Conservation (phyloP, 2,329 filamentous ascomycete genomes). For the Phyllosticta ampelicida region DNA sequence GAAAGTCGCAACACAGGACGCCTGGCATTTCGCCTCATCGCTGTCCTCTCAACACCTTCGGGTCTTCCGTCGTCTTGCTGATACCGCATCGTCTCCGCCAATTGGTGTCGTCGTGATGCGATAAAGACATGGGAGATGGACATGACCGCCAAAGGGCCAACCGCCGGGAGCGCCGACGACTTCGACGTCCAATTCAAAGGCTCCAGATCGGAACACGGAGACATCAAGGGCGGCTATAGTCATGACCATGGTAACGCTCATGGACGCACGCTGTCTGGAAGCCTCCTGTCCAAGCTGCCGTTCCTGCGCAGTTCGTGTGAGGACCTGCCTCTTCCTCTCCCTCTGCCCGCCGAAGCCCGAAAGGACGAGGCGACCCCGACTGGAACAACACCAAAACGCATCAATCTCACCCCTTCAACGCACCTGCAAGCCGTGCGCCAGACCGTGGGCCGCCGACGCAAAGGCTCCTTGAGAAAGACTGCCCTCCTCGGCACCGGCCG, state of each 20-base stretch:
- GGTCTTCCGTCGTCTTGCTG: neutral
- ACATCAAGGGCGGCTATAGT: neutral
- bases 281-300: slow-evolving; percentile 57
- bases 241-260: slow-evolving; percentile 25
- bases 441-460: slow-evolving; percentile 50
- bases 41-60: neutral
- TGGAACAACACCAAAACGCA: slow-evolving; percentile 25
- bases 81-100: neutral
- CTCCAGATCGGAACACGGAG: neutral
- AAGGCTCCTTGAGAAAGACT: slow-evolving; percentile 78
- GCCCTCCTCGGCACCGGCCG: slow-evolving; percentile 64
- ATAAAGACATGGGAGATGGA: slow-evolving; percentile 19
- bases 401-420: slow-evolving; percentile 12
- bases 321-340: slow-evolving; percentile 11
- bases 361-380: slow-evolving; percentile 5
- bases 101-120: neutral
- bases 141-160: neutral
- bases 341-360: slow-evolving; percentile 12
- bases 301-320: slow-evolving; percentile 49
- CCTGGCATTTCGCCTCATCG: neutral
- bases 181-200: neutral
- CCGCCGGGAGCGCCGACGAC: neutral
- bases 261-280: slow-evolving; percentile 49
- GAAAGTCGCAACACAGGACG: neutral
- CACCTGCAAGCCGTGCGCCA: slow-evolving; percentile 36